A percentile compares a stretch with the other conserved stretches of the same genome.
These are phyloP conservation scores for Rauvolfia tetraphylla DNA, from an alignment of 257 asterid genomes.

Conservation along the genomic window DNA sequence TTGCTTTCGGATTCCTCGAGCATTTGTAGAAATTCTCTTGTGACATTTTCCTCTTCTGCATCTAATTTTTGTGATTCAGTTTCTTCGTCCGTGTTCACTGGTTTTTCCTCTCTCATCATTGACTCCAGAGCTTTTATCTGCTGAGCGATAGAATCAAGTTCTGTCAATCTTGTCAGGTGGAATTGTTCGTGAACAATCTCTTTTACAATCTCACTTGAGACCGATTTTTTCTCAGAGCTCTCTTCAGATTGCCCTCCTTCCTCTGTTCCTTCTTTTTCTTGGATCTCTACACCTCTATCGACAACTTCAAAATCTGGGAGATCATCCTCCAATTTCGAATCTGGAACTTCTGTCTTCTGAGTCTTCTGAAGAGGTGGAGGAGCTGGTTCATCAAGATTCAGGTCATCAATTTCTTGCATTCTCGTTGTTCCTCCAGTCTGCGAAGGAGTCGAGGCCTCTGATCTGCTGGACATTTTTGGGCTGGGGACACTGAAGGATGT, in stretches of 20 bases:
- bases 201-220: conserved; percentile 74
- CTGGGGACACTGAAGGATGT: conserved; percentile 77
- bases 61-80: conserved; percentile 54
- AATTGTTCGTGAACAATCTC: conserved; percentile 70
- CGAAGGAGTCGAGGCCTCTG: conserved; percentile 63
- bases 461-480: conserved; percentile 51
- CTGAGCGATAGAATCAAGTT: conserved; percentile 79
- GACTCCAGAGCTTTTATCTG: conserved; percentile 91
- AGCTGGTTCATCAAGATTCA: conserved; percentile 74
- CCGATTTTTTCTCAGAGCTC: conserved; percentile 52
- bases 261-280: conserved; percentile 32
- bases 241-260: conserved; percentile 39
- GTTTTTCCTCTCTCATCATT: conserved; percentile 56
- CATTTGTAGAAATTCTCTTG: conserved; percentile 78
- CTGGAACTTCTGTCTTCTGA: conserved; percentile 31
- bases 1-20: conserved; percentile 51
- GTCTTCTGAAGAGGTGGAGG: conserved; percentile 22
- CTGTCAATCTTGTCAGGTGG: conserved; percentile 51
- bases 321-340: conserved; percentile 51
- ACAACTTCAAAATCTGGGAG: conserved; percentile 76
- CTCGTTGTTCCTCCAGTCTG: conserved; percentile 37
- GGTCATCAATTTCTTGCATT: conserved; percentile 62
- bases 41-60: conserved; percentile 79
- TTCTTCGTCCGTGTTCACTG: conserved; percentile 38
- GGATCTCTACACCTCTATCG: conserved; percentile 80